Conservation (phyloP, 1,284 basidiomycete genomes). For the Sporisorium reilianum region DNA sequence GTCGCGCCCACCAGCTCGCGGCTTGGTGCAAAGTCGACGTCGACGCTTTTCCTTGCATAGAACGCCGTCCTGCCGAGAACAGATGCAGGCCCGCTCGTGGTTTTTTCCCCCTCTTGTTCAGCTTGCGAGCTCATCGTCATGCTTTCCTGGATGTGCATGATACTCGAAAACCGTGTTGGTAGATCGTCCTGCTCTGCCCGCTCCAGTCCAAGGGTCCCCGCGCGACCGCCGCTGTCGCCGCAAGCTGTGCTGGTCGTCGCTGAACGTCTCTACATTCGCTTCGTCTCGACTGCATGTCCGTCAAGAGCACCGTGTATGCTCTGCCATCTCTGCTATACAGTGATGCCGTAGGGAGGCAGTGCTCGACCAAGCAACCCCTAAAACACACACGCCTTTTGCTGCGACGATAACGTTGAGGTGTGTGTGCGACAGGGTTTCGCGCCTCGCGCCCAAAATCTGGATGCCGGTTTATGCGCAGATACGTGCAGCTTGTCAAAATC, state of each 20-base stretch:
- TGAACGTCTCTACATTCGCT: not conserved
- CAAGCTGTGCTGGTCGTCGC: not conserved
- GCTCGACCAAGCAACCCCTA: not conserved
- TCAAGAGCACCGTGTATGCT: not conserved
- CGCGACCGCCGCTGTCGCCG: not conserved
- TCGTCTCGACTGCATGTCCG: not conserved
- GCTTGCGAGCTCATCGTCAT: not conserved
- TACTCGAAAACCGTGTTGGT: not conserved
- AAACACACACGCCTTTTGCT: not conserved
- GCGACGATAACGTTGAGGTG: constrained; percentile 9
- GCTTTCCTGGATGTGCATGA: constrained; percentile 8
- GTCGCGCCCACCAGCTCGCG: not conserved
- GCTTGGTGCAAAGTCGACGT: constrained; percentile 15
- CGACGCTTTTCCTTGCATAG: constrained; percentile 20
- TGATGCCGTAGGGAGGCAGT: not conserved
- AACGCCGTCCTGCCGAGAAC: constrained; percentile 24
- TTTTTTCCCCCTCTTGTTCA: constrained; percentile 18
- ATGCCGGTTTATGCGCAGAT: constrained; percentile 12
- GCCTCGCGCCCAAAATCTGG: constrained; percentile 9
- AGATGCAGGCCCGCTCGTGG: constrained; percentile 19
- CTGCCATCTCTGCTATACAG: not conserved
- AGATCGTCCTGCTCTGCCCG: not conserved
- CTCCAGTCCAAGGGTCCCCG: not conserved
- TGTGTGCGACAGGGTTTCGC: constrained; percentile 4
- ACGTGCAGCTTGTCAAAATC: constrained; percentile 31